Conservation (phyloP, 1,284 basidiomycete genomes). For the Paramarasmius palmivorus region DNA sequence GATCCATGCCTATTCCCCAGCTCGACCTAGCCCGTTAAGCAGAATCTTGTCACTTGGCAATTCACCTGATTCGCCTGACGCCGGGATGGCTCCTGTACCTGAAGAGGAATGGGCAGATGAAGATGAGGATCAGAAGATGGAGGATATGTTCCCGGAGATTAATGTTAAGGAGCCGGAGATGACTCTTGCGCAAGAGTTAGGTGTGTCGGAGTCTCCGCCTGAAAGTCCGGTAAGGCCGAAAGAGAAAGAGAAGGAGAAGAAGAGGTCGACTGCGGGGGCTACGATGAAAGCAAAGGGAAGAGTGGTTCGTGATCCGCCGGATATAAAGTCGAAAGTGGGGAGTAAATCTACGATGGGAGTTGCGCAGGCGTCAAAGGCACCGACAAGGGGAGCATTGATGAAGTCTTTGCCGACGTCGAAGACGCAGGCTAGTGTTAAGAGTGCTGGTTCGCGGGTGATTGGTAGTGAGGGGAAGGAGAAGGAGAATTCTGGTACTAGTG, state of each 20-base stretch:
- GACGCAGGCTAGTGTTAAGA: neutral
- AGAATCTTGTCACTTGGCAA: constrained; percentile 69
- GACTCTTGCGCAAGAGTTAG: constrained; percentile 38
- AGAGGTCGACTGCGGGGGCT: constrained; percentile 13
- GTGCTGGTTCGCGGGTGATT: constrained; percentile 20
- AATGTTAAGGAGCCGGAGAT: constrained; percentile 16
- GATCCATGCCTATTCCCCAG: constrained; percentile 78
- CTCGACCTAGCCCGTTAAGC: constrained; percentile 73
- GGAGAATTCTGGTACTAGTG: constrained; percentile 32
- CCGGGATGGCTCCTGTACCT: constrained; percentile 22
- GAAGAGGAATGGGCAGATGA: constrained; percentile 23
- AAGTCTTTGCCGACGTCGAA: constrained; percentile 12
- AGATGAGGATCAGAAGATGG: constrained; percentile 2
- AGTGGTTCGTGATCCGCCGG: constrained; percentile 14
- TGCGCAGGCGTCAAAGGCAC: neutral
- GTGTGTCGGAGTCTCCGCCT: constrained; percentile 36
- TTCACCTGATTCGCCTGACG: constrained; percentile 38
- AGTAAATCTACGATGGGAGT: constrained; percentile 13
- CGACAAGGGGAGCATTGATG: constrained; percentile 32
- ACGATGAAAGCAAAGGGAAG: constrained; percentile 23
- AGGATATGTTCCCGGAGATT: neutral
- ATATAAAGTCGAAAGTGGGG: constrained; percentile 1
- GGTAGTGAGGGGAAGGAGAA: constrained; percentile 37
- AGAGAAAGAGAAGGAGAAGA: constrained; percentile 24
- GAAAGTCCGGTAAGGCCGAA: constrained; percentile 32